These are phyloP conservation scores for Capsicum baccatum DNA, from an alignment of 257 asterid genomes.

Conservation along the genomic window DNA sequence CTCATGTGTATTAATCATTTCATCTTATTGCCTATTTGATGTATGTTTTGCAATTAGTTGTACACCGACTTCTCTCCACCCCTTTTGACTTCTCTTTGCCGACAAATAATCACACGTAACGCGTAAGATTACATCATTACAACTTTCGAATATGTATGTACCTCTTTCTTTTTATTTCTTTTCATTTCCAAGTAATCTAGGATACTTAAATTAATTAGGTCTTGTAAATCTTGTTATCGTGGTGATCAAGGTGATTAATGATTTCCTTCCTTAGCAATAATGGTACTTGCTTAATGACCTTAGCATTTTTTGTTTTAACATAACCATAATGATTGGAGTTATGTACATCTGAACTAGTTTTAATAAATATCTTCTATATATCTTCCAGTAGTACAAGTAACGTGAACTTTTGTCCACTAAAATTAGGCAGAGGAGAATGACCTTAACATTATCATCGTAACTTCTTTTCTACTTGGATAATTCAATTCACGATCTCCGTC, in stretches of 20 bases:
- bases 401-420: rapidly evolving
- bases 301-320: not conserved
- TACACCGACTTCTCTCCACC: not conserved
- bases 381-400: not conserved
- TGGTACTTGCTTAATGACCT: not conserved
- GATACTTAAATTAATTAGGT: not conserved
- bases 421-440: not conserved
- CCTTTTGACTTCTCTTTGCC: conserved; percentile 25
- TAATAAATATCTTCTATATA: not conserved
- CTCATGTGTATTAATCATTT: no score
- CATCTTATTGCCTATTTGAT: no score
- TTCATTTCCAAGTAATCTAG: not conserved
- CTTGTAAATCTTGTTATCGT: not conserved
- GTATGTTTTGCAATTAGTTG: not conserved
- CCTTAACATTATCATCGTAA: not conserved
- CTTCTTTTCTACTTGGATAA: not conserved
- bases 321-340: not conserved
- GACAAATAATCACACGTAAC: not conserved
- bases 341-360: not conserved
- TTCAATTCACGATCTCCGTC: not conserved
- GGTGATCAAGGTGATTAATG: not conserved
- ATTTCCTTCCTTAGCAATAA: not conserved
- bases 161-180: not conserved
- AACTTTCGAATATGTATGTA: not conserved
- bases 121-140: conserved; percentile 10